These are phyloP conservation scores for Penicillium sp. DNA, from an alignment of 2,329 filamentous ascomycete genomes.

Conservation along the genomic window DNA sequence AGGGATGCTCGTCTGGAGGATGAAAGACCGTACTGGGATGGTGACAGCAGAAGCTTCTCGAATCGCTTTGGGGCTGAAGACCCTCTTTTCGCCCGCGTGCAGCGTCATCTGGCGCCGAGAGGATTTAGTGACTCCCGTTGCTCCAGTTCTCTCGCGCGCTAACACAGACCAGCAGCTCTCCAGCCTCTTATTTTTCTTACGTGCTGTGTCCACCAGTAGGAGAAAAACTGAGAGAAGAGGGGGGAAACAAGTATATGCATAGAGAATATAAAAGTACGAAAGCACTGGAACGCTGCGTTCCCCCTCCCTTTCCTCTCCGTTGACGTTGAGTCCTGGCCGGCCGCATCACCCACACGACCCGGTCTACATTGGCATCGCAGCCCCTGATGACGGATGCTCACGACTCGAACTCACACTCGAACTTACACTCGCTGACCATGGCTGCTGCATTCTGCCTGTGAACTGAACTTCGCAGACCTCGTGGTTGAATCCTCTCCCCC, in stretches of 20 bases:
- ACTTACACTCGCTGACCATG: neutral
- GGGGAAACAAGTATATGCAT: constrained; percentile 8
- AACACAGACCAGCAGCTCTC: constrained; percentile 31
- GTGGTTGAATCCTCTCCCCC: constrained; percentile 4
- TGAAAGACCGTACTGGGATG: no score
- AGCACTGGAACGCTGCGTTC: neutral
- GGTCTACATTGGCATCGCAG: neutral
- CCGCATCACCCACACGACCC: neutral
- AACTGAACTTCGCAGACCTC: constrained; percentile 1
- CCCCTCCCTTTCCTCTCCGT: neutral
- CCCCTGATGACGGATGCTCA: neutral
- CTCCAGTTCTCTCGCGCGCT: constrained; percentile 30
- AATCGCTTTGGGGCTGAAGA: constrained; percentile 14
- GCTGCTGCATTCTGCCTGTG: neutral
- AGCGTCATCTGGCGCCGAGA: constrained; percentile 11
- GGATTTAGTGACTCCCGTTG: constrained; percentile 28
- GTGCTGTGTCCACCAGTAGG: constrained; percentile 18
- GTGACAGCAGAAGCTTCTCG: constrained; percentile 18
- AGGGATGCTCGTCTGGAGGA: no score
- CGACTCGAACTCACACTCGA: neutral
- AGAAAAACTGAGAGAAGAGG: constrained; percentile 7
- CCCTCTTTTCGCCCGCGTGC: constrained; percentile 1
- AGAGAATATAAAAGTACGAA: constrained; percentile 16
- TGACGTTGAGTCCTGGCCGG: neutral
- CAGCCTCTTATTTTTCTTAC: constrained; percentile 32